These are phyloP conservation scores for Spizellomyces sp. DNA, from an alignment of 192 early-diverging fungal species.

Conservation along the genomic window DNA sequence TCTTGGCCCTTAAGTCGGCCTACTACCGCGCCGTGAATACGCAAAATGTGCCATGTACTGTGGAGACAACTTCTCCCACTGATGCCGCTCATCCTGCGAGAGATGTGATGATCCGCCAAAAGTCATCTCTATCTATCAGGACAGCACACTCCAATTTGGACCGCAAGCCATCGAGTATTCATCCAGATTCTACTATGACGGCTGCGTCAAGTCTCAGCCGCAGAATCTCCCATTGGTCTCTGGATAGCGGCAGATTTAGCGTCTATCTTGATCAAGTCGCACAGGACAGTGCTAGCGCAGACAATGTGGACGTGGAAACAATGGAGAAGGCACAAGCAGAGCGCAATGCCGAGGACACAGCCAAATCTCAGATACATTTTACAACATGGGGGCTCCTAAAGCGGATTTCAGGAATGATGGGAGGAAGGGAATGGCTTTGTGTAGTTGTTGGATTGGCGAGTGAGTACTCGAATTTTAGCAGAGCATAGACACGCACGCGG, in stretches of 20 bases:
- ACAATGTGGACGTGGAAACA: not conserved
- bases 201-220: no score
- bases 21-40: constrained; percentile 44
- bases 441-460: not conserved
- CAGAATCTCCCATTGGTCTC: no score
- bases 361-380: not conserved
- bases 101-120: no score
- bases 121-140: no score
- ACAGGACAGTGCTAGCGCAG: not conserved
- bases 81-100: no score
- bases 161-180: no score
- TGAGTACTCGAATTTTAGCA: no score
- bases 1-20: constrained; percentile 41
- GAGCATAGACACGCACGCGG: no score
- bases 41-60: not conserved
- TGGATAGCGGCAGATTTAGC: no score
- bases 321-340: not conserved
- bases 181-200: no score
- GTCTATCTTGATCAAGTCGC: no score
- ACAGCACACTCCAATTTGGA: no score
- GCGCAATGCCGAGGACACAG: not conserved
- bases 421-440: constrained; percentile 1
- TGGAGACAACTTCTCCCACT: not conserved
- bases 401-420: constrained; percentile 3
- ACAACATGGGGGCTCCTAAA: not conserved